A percentile compares a stretch with the other conserved stretches of the same genome.
These are phyloP conservation scores for Dimocarpus longan DNA, from an alignment of 345 rosid genomes.

Conservation along the genomic window DNA sequence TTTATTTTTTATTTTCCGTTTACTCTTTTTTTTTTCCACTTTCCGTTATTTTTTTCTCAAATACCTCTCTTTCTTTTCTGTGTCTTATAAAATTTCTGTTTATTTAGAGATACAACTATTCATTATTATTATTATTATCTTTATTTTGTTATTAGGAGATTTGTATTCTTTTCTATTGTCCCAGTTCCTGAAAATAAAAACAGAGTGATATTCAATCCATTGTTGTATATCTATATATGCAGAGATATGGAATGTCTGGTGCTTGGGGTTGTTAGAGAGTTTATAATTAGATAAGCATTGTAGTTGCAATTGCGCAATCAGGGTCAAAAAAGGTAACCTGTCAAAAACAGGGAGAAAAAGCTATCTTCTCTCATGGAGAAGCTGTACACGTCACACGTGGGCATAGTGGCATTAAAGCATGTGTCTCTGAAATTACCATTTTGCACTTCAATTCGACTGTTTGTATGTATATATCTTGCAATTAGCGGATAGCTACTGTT, in stretches of 20 bases:
- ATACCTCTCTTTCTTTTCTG: background rate
- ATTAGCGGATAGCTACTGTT: background rate
- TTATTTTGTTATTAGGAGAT: conserved; percentile 30
- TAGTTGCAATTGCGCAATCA: conserved; percentile 10
- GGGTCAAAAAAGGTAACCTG: background rate
- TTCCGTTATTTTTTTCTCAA: too few relatives aligned
- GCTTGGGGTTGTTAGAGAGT: background rate
- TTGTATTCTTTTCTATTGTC: conserved; percentile 41
- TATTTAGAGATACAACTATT: conserved; percentile 6
- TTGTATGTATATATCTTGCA: background rate
- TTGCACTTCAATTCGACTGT: background rate
- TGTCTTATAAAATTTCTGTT: background rate
- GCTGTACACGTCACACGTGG: conserved; percentile 12
- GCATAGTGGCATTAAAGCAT: background rate
- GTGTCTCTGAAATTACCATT: background rate
- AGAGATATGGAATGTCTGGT: background rate
- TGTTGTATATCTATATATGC: background rate
- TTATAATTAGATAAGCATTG: conserved; percentile 8
- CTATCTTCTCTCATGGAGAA: background rate
- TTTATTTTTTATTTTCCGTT: background rate
- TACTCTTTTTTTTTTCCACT: background rate
- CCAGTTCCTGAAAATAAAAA: conserved; percentile 21
- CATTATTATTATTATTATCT: too few relatives aligned
- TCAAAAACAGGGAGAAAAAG: background rate
- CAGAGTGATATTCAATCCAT: conserved; percentile 23